phyloP scores from a whole-genome alignment of 1,284 basidiomycete genomes.

The Inonotus hispidus region DNA sequence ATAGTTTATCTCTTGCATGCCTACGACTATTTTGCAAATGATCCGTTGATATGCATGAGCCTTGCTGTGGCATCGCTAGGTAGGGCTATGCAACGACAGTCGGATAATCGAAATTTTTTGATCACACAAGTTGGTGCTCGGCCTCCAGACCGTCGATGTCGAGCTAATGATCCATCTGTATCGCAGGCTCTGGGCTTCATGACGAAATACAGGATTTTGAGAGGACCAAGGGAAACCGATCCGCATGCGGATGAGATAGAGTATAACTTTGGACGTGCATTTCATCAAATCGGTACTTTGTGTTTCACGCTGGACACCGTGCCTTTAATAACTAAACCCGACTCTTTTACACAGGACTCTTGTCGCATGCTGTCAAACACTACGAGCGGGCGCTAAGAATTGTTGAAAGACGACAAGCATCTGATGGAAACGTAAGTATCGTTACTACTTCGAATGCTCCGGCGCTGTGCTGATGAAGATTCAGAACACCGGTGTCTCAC shows the following conservation, averaged over 20 bases:
- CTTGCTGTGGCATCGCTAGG: constrained; percentile 83
- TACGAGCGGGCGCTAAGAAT: constrained; percentile 72
- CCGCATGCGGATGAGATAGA: constrained; percentile 63
- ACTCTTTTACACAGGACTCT: constrained; percentile 51
- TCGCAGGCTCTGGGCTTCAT: constrained; percentile 77
- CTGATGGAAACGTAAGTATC: constrained; percentile 15
- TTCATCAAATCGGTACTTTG: constrained; percentile 78
- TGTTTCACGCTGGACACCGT: not conserved
- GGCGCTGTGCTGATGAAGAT: not conserved
- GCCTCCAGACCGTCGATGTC: constrained; percentile 8
- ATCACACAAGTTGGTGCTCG: constrained; percentile 54
- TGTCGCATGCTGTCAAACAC: constrained; percentile 76
- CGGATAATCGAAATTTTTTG: constrained; percentile 90
- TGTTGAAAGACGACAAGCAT: constrained; percentile 38
- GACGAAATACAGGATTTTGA: constrained; percentile 63
- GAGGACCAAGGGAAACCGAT: constrained; percentile 40
- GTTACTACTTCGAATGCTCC: constrained; percentile 15
- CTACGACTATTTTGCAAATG: constrained; percentile 77
- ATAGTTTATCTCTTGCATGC: constrained; percentile 86
- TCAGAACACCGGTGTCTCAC: constrained; percentile 43
- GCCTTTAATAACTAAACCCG: not conserved
- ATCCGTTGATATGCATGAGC: constrained; percentile 81
- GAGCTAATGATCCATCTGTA: not conserved
- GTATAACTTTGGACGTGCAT: constrained; percentile 87
- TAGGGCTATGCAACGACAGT: constrained; percentile 88